These are phyloP conservation scores for Komagataella kurtzmanii DNA, from an alignment of 805 yeast species.

Conservation along the genomic window DNA sequence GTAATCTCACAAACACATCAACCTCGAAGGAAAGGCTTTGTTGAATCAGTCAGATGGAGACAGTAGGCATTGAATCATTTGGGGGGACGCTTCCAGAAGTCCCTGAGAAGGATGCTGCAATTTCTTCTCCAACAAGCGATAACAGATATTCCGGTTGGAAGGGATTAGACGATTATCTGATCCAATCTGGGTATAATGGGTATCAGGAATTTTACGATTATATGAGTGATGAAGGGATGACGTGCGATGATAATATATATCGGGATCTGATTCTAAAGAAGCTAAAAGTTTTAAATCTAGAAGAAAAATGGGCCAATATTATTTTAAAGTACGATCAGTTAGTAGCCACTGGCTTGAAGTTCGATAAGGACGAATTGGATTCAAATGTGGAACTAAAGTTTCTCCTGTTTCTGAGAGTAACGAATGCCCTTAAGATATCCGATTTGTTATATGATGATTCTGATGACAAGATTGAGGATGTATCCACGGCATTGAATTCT, in stretches of 20 bases:
- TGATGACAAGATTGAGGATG: neutral
- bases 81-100: neutral
- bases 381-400: neutral
- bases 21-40: neutral
- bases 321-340: neutral
- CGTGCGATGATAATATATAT: neutral
- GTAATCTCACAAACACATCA: neutral
- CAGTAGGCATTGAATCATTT: neutral
- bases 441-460: neutral
- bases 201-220: neutral
- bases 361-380: neutral
- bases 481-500: neutral
- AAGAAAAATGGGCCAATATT: neutral
- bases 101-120: neutral
- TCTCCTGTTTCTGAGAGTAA: neutral
- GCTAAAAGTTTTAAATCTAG: neutral
- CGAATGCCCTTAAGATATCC: neutral
- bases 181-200: neutral
- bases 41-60: neutral
- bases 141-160: neutral
- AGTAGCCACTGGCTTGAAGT: neutral
- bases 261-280: neutral
- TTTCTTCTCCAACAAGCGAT: neutral
- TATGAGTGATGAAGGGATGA: neutral
- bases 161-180: neutral